A percentile compares a stretch with the other conserved stretches of the same genome.
Evolutionary conservation across 495 filamentous ascomycete species (phyloP).

Genomic region (Tuber calosporum): DNA sequence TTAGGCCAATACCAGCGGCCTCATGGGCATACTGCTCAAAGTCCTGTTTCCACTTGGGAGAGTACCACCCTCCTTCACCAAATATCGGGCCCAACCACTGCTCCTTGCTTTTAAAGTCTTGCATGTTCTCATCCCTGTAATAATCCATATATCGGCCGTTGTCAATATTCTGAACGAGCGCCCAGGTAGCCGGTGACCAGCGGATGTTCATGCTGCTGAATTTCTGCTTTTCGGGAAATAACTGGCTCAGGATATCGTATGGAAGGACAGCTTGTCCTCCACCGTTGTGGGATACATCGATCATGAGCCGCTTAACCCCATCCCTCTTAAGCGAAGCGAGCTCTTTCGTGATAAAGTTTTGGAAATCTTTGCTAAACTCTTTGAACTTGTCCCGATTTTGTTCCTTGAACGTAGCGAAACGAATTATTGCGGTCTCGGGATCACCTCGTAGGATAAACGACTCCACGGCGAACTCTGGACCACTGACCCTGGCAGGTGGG

Average conservation of each 20-base stretch:
- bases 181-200: slow-evolving; percentile 29
- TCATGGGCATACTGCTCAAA: slow-evolving; percentile 25
- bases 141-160: slow-evolving; percentile 4
- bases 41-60: slow-evolving; percentile 28
- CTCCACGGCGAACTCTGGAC: slow-evolving; percentile 18
- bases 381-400: neutral
- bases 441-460: slow-evolving; percentile 22
- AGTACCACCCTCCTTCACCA: slow-evolving; percentile 15
- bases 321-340: slow-evolving; percentile 18
- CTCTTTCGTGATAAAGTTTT: slow-evolving; percentile 17
- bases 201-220: slow-evolving; percentile 30
- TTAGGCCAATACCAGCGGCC: slow-evolving; percentile 17
- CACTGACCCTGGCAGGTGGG: neutral
- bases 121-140: slow-evolving; percentile 17
- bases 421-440: slow-evolving; percentile 21
- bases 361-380: slow-evolving; percentile 11
- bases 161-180: slow-evolving; percentile 18
- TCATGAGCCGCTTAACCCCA: slow-evolving; percentile 31
- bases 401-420: slow-evolving; percentile 19
- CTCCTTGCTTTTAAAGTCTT: slow-evolving; percentile 16
- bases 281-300: slow-evolving; percentile 29
- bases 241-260: slow-evolving; percentile 26
- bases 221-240: slow-evolving; percentile 26
- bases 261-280: slow-evolving; percentile 31
- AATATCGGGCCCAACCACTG: slow-evolving; percentile 22